Evolutionary conservation across 2,329 filamentous ascomycete genomes (phyloP).

Genomic region (Cordyceps cicadae): DNA sequence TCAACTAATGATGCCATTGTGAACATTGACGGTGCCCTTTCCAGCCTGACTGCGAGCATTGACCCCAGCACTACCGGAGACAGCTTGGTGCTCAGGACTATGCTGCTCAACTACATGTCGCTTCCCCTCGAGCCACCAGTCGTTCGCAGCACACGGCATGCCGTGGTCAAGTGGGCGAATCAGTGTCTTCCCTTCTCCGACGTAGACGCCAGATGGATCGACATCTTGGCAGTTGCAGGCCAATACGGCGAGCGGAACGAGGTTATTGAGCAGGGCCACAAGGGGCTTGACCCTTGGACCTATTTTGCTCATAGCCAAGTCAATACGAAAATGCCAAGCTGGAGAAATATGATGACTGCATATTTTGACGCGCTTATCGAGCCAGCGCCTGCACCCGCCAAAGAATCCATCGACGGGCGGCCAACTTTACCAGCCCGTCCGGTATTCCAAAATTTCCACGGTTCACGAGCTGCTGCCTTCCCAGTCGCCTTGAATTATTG

Average conservation of each 20-base stretch:
- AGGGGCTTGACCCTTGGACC: conserved; percentile 67
- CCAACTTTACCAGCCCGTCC: conserved; percentile 12
- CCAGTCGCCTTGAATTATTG: conserved; percentile 63
- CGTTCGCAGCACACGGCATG: conserved; percentile 69
- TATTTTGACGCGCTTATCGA: conserved; percentile 39
- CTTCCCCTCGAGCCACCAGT: conserved; percentile 40
- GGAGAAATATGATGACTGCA: conserved; percentile 39
- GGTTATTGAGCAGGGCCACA: conserved; percentile 79
- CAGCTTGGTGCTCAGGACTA: conserved; percentile 30
- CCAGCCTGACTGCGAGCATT: conserved; percentile 54
- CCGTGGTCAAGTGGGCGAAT: conserved; percentile 83
- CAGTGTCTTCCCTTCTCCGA: conserved; percentile 75
- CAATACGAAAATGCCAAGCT: conserved; percentile 38
- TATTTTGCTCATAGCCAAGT: conserved; percentile 37
- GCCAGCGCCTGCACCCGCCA: conserved; percentile 18
- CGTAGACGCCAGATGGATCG: conserved; percentile 74
- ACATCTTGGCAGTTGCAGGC: conserved; percentile 70
- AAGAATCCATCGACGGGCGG: conserved; percentile 26
- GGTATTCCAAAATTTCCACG: conserved; percentile 39
- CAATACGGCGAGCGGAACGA: conserved; percentile 64
- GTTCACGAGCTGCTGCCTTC: conserved; percentile 47
- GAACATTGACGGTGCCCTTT: conserved; percentile 82
- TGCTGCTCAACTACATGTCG: conserved; percentile 63
- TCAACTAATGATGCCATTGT: conserved; percentile 67
- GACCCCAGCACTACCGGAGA: conserved; percentile 23